Evolutionary conservation across 169 alveolate species (phyloP).

Genomic region (Plasmodium cynomolgi): DNA sequence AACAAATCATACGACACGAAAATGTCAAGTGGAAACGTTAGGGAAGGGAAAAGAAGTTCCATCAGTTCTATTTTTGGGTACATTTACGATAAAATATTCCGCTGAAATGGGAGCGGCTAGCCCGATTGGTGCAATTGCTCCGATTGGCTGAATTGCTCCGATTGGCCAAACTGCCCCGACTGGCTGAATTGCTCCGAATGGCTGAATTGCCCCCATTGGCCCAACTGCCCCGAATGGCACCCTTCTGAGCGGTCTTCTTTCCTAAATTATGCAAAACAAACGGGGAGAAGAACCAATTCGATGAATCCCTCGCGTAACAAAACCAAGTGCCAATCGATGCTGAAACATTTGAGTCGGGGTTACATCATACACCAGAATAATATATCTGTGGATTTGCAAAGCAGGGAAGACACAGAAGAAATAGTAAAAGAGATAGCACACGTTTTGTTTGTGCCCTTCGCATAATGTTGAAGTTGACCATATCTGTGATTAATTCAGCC

Average conservation of each 20-base stretch:
- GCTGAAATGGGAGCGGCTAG: not conserved
- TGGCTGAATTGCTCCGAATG: no score
- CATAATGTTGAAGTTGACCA: not conserved
- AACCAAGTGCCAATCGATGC: not conserved
- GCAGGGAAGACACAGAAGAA: not conserved
- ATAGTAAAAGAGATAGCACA: not conserved
- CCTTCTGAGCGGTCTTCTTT: not conserved
- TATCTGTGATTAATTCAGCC: not conserved
- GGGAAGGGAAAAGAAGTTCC: constrained; percentile 5
- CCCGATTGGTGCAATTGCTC: not conserved
- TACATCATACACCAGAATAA: not conserved
- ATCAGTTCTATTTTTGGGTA: constrained; percentile 46
- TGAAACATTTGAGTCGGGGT: not conserved
- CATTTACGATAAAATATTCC: constrained; percentile 44
- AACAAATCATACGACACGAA: constrained; percentile 21
- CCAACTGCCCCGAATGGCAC: not conserved
- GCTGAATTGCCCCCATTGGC: no score
- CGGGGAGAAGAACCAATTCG: not conserved
- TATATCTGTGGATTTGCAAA: not conserved
- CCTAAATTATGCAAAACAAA: not conserved
- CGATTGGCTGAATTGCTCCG: no score
- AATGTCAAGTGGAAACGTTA: not conserved
- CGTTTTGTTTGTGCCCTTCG: not conserved
- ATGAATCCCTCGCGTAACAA: not conserved
- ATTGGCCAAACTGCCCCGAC: not conserved